Evolutionary conservation across 495 filamentous ascomycete species (phyloP), one percentile per base, ranked within the genome.

Genomic region (Poronia punctata): DNA sequence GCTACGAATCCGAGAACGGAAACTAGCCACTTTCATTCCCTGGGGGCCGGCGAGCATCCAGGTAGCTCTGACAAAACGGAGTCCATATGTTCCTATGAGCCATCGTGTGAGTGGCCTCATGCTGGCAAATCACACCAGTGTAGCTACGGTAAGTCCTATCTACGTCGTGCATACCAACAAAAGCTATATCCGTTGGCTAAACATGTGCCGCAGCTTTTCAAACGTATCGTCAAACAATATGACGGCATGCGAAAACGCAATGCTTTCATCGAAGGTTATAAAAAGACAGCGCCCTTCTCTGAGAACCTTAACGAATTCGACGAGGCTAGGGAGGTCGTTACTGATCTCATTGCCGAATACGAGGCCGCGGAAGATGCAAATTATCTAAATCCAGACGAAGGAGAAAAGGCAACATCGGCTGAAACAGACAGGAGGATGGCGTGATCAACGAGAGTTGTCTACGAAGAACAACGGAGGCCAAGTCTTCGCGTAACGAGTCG

Each of bases 31-130:
- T 4, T 98, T 98, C 57, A 97, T 98, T 48, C 93, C 93, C 11
- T 98, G 92, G 92, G 92, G 92, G n/a, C 92, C 92, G 0, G 92
- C 92, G 8, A 90, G 84, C 56, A 98, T 98, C 48, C 92, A 98
- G 62, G 92, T 98, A 9, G 92, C 92, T 1, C 67, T 97, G 29
- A 96, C 92, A 4, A 95, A 94, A 71, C 88, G 93, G 57, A 93
- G 86, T 23, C 93, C 92, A 3, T 96, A 98, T 61, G 79, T 96
- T 35, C 79, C 86, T 19, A 83, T 79, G 72, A 86, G 86, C 32
- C 86, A 95, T 54, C 84, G 93, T 33, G 92, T 98, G 38, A 94
- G 86, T 51, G 92, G 92, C 20, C 74, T 98, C 39, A 98, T 98
- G 92, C 62, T 98, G 32, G 93, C 92, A 3, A 98, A 98, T 62